Conservation (phyloP, 1,284 basidiomycete genomes). For the Rhodotorula mucilaginosa region DNA sequence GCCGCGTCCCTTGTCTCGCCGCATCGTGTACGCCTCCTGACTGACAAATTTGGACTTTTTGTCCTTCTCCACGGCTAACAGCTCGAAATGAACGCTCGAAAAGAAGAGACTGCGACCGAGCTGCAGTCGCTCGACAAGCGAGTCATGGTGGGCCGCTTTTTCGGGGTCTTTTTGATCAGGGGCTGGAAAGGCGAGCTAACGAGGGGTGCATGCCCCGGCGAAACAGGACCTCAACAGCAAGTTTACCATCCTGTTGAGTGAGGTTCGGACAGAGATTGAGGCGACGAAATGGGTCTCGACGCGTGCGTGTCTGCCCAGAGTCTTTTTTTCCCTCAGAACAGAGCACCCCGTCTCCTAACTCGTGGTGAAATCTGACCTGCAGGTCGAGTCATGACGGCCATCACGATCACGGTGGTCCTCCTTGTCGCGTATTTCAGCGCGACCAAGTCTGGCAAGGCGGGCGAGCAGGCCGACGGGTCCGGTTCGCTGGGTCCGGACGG, state of each 20-base stretch:
- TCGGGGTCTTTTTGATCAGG: not conserved
- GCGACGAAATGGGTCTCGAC: slow-evolving; percentile 45
- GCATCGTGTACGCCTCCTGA: not conserved
- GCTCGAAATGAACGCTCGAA: slow-evolving; percentile 91
- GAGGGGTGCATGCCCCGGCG: not conserved
- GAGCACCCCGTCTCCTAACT: not conserved
- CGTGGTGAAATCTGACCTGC: not conserved
- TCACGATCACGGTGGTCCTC: slow-evolving; percentile 28
- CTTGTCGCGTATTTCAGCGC: slow-evolving; percentile 26
- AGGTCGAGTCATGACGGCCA: slow-evolving; percentile 38
- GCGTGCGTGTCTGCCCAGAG: slow-evolving; percentile 14
- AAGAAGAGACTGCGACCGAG: slow-evolving; percentile 86
- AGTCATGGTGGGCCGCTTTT: slow-evolving; percentile 66
- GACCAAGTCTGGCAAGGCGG: slow-evolving; percentile 1
- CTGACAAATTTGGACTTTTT: too few relatives aligned
- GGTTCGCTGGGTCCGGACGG: not conserved
- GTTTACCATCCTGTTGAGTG: slow-evolving; percentile 76
- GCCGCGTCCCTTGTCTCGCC: not conserved
- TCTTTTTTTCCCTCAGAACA: not conserved
- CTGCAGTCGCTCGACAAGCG: slow-evolving; percentile 80
- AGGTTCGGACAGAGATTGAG: slow-evolving; percentile 59
- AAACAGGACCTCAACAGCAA: slow-evolving; percentile 78
- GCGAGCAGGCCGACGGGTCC: not conserved
- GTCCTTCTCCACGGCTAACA: slow-evolving; percentile 59
- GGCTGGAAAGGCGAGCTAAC: not conserved